phyloP scores from a whole-genome alignment of 1,284 basidiomycete genomes.

The Cutaneotrichosporon cavernicola region DNA sequence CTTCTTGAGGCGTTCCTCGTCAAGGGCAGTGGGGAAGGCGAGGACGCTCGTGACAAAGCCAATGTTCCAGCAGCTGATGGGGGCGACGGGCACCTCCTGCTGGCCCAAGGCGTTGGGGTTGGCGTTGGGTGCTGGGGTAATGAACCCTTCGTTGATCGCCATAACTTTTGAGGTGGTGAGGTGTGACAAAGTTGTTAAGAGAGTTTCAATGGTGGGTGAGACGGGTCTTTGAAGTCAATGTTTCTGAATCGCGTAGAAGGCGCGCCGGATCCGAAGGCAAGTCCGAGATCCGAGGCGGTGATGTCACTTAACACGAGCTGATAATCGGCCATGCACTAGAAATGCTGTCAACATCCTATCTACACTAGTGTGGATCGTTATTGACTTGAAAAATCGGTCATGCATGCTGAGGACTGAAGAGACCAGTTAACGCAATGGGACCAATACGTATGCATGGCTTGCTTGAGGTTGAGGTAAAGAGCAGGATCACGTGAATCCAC shows the following conservation, averaged over 20 bases:
- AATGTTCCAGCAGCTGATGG: conserved; percentile 30
- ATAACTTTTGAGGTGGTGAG: conserved; percentile 10
- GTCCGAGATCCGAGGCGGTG: not conserved
- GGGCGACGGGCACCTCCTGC: conserved; percentile 27
- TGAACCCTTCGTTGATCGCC: conserved; percentile 19
- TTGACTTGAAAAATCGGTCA: too few species aligned
- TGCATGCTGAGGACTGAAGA: not conserved
- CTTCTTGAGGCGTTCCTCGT: conserved; percentile 24
- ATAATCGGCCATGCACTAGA: not conserved
- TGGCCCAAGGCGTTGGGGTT: conserved; percentile 23
- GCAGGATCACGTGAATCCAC: not conserved
- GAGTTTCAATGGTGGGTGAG: not conserved
- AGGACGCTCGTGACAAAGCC: conserved; percentile 27
- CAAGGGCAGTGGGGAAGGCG: conserved; percentile 29
- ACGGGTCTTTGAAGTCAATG: not conserved
- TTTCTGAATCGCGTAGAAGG: not conserved
- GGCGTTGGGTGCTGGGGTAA: conserved; percentile 23
- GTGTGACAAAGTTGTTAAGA: not conserved
- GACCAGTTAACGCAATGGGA: not conserved
- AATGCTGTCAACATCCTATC: not conserved
- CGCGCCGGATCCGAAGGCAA: not conserved
- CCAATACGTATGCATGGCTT: not conserved
- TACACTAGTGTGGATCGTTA: not conserved
- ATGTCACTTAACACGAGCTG: not conserved
- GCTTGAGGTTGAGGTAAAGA: not conserved